Conservation (phyloP, 75 land plant genomes). For the Sequoia sempervirens region DNA sequence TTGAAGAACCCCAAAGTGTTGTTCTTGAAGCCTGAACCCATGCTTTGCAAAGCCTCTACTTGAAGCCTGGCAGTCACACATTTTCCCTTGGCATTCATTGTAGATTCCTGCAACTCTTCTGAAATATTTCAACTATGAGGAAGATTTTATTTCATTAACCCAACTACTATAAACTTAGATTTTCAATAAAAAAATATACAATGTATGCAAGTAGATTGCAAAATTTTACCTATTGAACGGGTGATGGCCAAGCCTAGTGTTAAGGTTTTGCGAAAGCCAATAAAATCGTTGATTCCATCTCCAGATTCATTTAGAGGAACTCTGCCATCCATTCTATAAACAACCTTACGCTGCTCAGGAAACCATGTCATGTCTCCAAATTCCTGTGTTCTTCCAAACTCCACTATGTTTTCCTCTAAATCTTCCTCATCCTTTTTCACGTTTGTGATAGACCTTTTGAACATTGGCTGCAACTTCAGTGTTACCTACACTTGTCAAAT, state of each 20-base stretch:
- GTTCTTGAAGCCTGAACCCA: slow-evolving; percentile 48
- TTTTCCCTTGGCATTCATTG: slow-evolving; percentile 33
- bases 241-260: slow-evolving; percentile 12
- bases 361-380: slow-evolving; percentile 71
- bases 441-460: slow-evolving; percentile 62
- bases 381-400: slow-evolving; percentile 39
- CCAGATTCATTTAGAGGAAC: slow-evolving; percentile 41
- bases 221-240: slow-evolving; percentile 29
- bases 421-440: slow-evolving; percentile 28
- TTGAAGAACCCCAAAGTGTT: slow-evolving; percentile 34
- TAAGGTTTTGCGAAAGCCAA: slow-evolving; percentile 45
- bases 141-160: too few species aligned
- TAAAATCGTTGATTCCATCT: slow-evolving; percentile 50
- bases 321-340: slow-evolving; percentile 46
- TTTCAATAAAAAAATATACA: too few species aligned
- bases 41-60: slow-evolving; percentile 2
- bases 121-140: neutral
- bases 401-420: slow-evolving; percentile 33
- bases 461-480: slow-evolving; percentile 43
- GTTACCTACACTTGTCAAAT: slow-evolving; percentile 32
- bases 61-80: slow-evolving; percentile 28
- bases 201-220: too few species aligned
- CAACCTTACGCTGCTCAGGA: slow-evolving; percentile 39
- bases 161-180: too few species aligned
- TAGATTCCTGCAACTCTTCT: slow-evolving; percentile 48